Evolutionary conservation across 352 stramenopile species (phyloP), one percentile per base, ranked within the genome.

Genomic region (Pythium oligandrum): DNA sequence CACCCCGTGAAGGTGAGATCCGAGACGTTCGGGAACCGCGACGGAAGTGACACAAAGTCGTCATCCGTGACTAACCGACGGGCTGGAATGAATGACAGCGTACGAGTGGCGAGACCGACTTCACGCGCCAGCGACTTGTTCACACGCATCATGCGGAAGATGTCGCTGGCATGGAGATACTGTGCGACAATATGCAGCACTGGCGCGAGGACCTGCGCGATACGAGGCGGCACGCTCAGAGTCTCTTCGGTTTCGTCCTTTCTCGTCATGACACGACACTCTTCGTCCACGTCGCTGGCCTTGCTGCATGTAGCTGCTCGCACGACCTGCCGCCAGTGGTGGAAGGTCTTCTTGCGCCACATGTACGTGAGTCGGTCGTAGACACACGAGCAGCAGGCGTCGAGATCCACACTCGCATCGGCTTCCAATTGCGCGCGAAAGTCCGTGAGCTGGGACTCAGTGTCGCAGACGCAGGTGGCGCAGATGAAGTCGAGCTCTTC

Each of bases 291-390:
- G 7, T 7, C 32, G 11, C 6, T 38, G 9, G 46, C 9, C 31
- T 33, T 38, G 8, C 34, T 2, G 47, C 42, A 35, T 38, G 12
- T 33, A 43, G 36, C 62, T 47, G 50, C 55, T 47, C 53, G 65
- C 36, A 79, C 69, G 2, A 63, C 60, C 51, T 86, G 70, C 12
- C 73, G 68, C 79, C 76, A 90, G 57, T 83, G 76, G 55, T 87
- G 71, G 54, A 90, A 90, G 2, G 69, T 84, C 62, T 88, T 86
- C 67, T 90, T 90, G 54, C 77, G 73, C 66, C 75, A 82, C 71
- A 88, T 79, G 56, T 88, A 86, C 37, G 71, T 84, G 45, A 88
- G 60, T 6, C 79, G 76, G 57, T 88, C 73, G 55, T 87, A 82
- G 5, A 84, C 63, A 44, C 79, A 90, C 12, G 75, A 67, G 53